A percentile compares a stretch with the other conserved stretches of the same genome.
Evolutionary conservation across 73 alveolate genomes (phyloP).

Genomic region (Paramecium octaurelia): DNA sequence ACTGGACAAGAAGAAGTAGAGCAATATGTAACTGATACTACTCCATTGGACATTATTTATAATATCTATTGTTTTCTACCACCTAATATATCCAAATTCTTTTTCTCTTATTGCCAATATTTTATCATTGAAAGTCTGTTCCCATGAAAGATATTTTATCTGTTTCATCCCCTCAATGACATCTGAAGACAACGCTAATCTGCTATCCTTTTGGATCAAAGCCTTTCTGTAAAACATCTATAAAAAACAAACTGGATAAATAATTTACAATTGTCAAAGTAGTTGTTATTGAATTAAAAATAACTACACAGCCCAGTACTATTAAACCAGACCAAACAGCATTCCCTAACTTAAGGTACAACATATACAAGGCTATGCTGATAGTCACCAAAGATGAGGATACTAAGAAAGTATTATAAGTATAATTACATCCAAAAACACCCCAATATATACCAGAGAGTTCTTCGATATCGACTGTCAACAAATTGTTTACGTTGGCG

Average conservation of each 20-base stretch:
- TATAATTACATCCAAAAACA: background rate
- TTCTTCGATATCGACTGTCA: slow-evolving; percentile 57
- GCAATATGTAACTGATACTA: slow-evolving; percentile 35
- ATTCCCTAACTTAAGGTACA: slow-evolving; percentile 42
- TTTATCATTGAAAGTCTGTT: slow-evolving; percentile 43
- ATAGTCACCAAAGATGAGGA: slow-evolving; percentile 8
- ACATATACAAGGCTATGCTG: background rate
- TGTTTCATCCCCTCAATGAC: slow-evolving; percentile 62
- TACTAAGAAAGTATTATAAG: background rate
- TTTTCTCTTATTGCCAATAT: slow-evolving; percentile 21
- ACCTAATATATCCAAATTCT: slow-evolving; percentile 12
- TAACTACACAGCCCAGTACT: background rate
- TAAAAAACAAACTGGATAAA: background rate
- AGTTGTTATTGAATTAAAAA: background rate
- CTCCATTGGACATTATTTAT: slow-evolving; percentile 45
- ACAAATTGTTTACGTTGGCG: slow-evolving; percentile 50
- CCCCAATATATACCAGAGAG: slow-evolving; percentile 42
- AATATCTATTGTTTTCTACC: slow-evolving; percentile 30
- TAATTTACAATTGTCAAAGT: background rate
- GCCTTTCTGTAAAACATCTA: slow-evolving; percentile 36
- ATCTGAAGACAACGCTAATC: slow-evolving; percentile 51
- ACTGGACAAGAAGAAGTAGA: slow-evolving; percentile 39
- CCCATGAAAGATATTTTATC: slow-evolving; percentile 58
- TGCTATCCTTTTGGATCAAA: slow-evolving; percentile 42
- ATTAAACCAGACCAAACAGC: slow-evolving; percentile 42